Conservation (phyloP, 2,329 filamentous ascomycete genomes). For the Diaporthe vaccinii region DNA sequence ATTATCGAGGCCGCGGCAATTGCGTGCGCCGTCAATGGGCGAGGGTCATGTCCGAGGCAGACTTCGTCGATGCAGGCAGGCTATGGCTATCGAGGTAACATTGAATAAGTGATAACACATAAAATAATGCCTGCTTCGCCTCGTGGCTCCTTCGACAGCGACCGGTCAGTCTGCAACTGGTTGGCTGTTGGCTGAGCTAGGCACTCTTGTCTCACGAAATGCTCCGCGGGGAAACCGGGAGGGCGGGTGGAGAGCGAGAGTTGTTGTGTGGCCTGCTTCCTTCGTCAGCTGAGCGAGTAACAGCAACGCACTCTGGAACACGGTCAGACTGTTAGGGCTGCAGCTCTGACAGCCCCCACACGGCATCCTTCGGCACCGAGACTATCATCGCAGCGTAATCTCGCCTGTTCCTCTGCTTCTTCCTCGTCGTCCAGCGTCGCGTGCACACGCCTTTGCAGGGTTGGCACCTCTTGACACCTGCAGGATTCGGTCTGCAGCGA, state of each 20-base stretch:
- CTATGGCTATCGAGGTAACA: background rate
- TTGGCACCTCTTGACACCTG: constrained; percentile 18
- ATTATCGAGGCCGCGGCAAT: background rate
- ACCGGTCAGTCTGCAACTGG: background rate
- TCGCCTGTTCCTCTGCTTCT: background rate
- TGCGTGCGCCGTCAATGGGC: background rate
- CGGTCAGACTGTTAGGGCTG: background rate
- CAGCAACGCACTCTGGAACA: background rate
- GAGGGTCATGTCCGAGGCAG: background rate
- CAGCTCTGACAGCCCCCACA: background rate
- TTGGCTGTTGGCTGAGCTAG: background rate
- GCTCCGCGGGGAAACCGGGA: background rate
- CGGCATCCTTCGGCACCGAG: background rate
- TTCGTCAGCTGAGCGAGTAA: background rate
- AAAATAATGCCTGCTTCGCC: constrained; percentile 1
- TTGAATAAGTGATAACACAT: background rate
- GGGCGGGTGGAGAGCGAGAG: background rate
- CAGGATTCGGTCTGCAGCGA: constrained; percentile 29
- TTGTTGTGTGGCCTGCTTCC: background rate
- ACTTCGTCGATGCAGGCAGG: background rate
- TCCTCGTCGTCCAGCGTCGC: background rate
- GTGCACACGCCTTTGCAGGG: too few species aligned
- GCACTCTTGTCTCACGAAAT: background rate
- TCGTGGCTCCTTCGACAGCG: background rate
- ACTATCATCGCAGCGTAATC: background rate